These are phyloP conservation scores for Fusarium devonianum DNA, from an alignment of 2,329 filamentous ascomycete genomes.

Conservation along the genomic window DNA sequence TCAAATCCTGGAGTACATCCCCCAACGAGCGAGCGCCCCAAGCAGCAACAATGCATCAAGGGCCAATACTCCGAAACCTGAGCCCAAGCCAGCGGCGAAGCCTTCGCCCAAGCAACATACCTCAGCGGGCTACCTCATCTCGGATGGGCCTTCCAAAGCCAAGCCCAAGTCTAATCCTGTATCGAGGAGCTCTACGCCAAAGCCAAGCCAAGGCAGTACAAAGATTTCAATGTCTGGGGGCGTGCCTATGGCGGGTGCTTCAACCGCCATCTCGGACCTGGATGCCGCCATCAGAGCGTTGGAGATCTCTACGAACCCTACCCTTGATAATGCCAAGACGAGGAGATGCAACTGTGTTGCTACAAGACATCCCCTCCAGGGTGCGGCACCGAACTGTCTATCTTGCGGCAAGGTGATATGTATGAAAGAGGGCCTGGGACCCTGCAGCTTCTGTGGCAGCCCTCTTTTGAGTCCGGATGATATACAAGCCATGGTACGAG, in stretches of 20 bases:
- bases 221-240: constrained; percentile 80
- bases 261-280: constrained; percentile 73
- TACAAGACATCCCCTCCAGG: constrained; percentile 83
- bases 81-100: constrained; percentile 44
- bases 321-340: constrained; percentile 61
- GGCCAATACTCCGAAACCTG: constrained; percentile 47
- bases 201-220: constrained; percentile 60
- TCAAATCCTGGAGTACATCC: constrained; percentile 75
- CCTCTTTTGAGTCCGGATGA: constrained; percentile 76
- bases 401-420: constrained; percentile 95
- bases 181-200: constrained; percentile 62
- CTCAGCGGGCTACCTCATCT: constrained; percentile 80
- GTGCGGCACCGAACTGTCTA: constrained; percentile 91
- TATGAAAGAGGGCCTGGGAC: constrained; percentile 89
- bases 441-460: constrained; percentile 87
- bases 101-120: constrained; percentile 62
- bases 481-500: constrained; percentile 83
- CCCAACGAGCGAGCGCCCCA: constrained; percentile 54
- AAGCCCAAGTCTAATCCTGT: constrained; percentile 62
- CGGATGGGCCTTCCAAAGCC: constrained; percentile 69
- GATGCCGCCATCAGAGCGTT: constrained; percentile 86
- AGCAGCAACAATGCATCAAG: constrained; percentile 48
- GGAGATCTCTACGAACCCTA: constrained; percentile 91
- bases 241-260: constrained; percentile 81
- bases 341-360: constrained; percentile 89